Evolutionary conservation across 129 eudicot species (phyloP).

Genomic region (Lonicera japonica): DNA sequence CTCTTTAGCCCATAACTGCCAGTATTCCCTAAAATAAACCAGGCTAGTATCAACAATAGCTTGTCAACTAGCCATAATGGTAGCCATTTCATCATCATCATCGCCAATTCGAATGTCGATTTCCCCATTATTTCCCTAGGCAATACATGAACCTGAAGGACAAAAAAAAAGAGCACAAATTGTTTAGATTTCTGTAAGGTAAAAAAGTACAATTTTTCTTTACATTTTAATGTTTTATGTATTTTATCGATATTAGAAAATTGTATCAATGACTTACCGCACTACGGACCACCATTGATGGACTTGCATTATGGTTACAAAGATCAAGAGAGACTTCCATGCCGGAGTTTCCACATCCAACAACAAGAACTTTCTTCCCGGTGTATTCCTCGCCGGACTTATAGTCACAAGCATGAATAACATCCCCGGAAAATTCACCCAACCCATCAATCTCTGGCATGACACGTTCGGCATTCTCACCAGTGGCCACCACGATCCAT

Average conservation of each 20-base stretch:
- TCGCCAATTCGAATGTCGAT: constrained; percentile 64
- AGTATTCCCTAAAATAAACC: constrained; percentile 61
- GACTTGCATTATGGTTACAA: constrained; percentile 65
- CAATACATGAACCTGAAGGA: constrained; percentile 57
- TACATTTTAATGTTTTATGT: no score
- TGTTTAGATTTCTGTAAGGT: constrained; percentile 9
- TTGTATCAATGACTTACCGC: constrained; percentile 45
- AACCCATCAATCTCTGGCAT: constrained; percentile 74
- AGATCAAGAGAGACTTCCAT: constrained; percentile 98
- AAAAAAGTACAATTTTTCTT: background rate
- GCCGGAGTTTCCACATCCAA: constrained; percentile 93
- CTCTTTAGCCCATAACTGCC: constrained; percentile 59
- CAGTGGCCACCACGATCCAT: constrained; percentile 83
- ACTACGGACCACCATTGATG: constrained; percentile 79
- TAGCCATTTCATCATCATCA: constrained; percentile 62
- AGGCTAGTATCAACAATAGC: constrained; percentile 37
- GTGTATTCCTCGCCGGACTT: constrained; percentile 60
- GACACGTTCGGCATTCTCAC: constrained; percentile 80
- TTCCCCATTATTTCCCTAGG: constrained; percentile 64
- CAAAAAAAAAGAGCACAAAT: background rate
- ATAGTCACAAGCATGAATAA: constrained; percentile 73
- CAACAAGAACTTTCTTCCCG: constrained; percentile 73
- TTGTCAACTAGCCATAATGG: constrained; percentile 71
- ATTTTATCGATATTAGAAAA: no score
- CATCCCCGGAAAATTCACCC: constrained; percentile 57